Percentiles rank a stretch among this genome's conserved stretches.
These are phyloP conservation scores for Saraca asoca DNA, from an alignment of 331 rosid species.

Conservation along the genomic window DNA sequence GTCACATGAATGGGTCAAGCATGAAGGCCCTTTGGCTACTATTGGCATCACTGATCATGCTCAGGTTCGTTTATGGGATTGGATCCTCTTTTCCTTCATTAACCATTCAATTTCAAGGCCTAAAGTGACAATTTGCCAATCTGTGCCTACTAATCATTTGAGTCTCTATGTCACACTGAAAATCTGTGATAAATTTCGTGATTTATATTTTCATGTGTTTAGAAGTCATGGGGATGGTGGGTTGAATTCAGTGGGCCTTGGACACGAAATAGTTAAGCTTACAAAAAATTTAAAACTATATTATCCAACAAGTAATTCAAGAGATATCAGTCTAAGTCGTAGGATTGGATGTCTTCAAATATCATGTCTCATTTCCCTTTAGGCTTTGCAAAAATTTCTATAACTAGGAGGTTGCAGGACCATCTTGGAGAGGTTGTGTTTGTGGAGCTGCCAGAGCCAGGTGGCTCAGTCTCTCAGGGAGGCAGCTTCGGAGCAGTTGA, in stretches of 20 bases:
- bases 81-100: not conserved
- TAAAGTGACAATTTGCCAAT: not conserved
- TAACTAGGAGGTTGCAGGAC: slow-evolving; percentile 48
- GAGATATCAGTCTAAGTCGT: too few relatives aligned
- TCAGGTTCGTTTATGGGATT: slow-evolving; percentile 32
- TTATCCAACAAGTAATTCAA: too few relatives aligned
- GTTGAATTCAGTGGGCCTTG: too few relatives aligned
- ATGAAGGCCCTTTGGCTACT: slow-evolving; percentile 85
- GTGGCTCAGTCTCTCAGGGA: slow-evolving; percentile 57
- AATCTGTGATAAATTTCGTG: not conserved
- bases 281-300: too few relatives aligned
- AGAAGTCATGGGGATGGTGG: not conserved
- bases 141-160: not conserved
- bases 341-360: too few relatives aligned
- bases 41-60: slow-evolving; percentile 90
- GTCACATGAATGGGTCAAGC: slow-evolving; percentile 99
- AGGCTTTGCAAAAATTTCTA: not conserved
- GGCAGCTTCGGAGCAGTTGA: slow-evolving; percentile 83
- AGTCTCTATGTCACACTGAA: not conserved
- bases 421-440: slow-evolving; percentile 97
- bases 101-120: not conserved
- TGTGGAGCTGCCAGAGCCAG: slow-evolving; percentile 84
- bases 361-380: not conserved
- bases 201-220: not conserved
- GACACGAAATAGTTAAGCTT: too few relatives aligned